phyloP scores from a whole-genome alignment of 495 filamentous ascomycete species.

The Cladorrhinum samala region DNA sequence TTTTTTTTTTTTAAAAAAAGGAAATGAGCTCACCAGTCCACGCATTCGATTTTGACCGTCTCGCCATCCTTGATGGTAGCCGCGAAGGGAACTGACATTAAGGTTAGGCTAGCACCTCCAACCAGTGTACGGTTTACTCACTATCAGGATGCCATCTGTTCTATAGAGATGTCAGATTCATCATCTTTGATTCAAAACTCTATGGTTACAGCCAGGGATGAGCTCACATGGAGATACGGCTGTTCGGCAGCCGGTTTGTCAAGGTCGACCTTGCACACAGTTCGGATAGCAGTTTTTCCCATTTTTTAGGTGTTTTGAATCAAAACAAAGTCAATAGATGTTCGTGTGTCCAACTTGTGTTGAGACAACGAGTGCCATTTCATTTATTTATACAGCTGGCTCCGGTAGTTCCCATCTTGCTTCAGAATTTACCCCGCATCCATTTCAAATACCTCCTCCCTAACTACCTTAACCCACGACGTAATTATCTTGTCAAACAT shows the following conservation, averaged over 20 bases:
- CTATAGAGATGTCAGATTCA: slow-evolving; percentile 36
- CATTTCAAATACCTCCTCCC: background rate
- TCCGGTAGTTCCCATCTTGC: background rate
- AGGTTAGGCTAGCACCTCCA: background rate
- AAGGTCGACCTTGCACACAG: slow-evolving; percentile 66
- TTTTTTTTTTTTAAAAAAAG: background rate
- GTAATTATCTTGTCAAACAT: background rate
- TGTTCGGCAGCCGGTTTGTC: slow-evolving; percentile 74
- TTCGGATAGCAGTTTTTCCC: slow-evolving; percentile 17
- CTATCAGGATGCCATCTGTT: slow-evolving; percentile 95
- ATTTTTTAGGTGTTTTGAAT: slow-evolving; percentile 18
- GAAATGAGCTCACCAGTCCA: slow-evolving; percentile 57
- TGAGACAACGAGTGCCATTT: too few species aligned
- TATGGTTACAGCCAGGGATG: background rate
- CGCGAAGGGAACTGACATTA: slow-evolving; percentile 59
- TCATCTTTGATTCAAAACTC: too few species aligned
- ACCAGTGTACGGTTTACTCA: slow-evolving; percentile 30
- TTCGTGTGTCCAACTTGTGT: too few species aligned
- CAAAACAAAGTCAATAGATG: too few species aligned
- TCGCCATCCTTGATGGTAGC: slow-evolving; percentile 78
- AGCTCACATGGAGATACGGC: slow-evolving; percentile 28
- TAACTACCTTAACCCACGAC: background rate
- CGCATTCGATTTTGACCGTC: slow-evolving; percentile 90
- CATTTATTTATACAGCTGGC: background rate
- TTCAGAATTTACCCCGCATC: background rate